Base-by-base conservation (phyloP, 495 filamentous ascomycete species). In the Pseudoneurospora amorphoporcata region DNA sequence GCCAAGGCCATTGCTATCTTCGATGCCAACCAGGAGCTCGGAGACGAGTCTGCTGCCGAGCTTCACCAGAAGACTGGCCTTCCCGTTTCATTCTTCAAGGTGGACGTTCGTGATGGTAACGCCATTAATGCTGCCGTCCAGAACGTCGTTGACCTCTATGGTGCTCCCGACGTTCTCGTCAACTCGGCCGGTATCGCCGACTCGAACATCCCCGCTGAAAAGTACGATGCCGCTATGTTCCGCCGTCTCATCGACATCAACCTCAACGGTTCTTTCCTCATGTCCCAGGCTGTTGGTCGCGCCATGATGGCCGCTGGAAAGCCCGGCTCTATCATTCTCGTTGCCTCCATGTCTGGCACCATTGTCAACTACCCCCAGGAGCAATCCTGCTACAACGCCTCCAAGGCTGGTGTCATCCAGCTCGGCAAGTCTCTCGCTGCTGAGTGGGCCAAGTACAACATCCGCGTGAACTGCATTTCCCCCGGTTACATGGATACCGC, bases 101-200 rank as follows among this genome's bases (percentile, higher is more conserved):
- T 92, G 42, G 92, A 94, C 75, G 89, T 94, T 40, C 90, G 90
- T 75, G 90, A 94, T 69, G 88, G 84, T 8, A 81, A 83, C 29
- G 87, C 88, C 19, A 88, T 92, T 71, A 84, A 87, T 39, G 86
- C 86, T 38, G 84, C 91, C 58, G 89, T 91, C 70, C 82, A 87
- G 71, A 81, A 87, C 41, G 83, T 89, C 23, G 82, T 88, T n/a
- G 80, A 85, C 43, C 84, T 88, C 71, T 88, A 90, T 72, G 91
- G 88, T 69, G 82, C 87, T 6, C 83, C 93, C 19, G 88, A 94
- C 71, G 90, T 94, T 32, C 83, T 94, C 17, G 87, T 96, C 82
- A 94, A 92, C 82, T 91, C 92, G 70, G 94, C 93, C 39, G 93
- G 94, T 75, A 93, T 96, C 72, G 92, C 93, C 74, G 91, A 94